These are phyloP conservation scores for Salvia miltiorrhiza DNA, from an alignment of 257 asterid genomes.

Conservation along the genomic window DNA sequence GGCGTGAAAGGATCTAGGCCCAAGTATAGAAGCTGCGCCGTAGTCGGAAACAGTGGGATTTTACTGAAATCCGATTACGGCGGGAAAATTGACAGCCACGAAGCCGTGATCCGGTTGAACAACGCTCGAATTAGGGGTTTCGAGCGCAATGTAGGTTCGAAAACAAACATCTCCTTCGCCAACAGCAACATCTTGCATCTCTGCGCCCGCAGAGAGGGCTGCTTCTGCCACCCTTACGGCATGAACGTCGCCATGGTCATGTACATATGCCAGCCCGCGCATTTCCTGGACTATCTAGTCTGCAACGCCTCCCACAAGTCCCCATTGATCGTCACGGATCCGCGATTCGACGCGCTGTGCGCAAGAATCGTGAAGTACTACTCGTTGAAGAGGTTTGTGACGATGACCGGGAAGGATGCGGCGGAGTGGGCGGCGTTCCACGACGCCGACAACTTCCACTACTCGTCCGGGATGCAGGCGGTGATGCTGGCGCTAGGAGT, in stretches of 20 bases:
- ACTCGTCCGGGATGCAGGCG: conserved; percentile 97
- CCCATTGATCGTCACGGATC: conserved; percentile 70
- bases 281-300: conserved; percentile 72
- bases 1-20: conserved; percentile 18
- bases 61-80: conserved; percentile 57
- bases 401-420: conserved; percentile 42
- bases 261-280: conserved; percentile 90
- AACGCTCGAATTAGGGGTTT: conserved; percentile 63
- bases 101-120: conserved; percentile 76
- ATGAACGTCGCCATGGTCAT: conserved; percentile 56
- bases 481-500: conserved; percentile 79
- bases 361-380: conserved; percentile 81
- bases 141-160: conserved; percentile 66
- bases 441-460: conserved; percentile 74
- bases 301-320: conserved; percentile 75
- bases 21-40: conserved; percentile 71
- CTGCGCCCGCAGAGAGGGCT: conserved; percentile 74
- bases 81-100: conserved; percentile 62
- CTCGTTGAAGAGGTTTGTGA: conserved; percentile 58
- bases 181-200: conserved; percentile 81
- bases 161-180: conserved; percentile 74
- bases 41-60: conserved; percentile 96
- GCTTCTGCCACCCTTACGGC: conserved; percentile 95
- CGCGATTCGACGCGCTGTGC: conserved; percentile 67
- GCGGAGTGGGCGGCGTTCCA: conserved; percentile 68